Base-by-base conservation (phyloP, 805 yeast genomes). In the Monosporozyma yasuniensis region DNA sequence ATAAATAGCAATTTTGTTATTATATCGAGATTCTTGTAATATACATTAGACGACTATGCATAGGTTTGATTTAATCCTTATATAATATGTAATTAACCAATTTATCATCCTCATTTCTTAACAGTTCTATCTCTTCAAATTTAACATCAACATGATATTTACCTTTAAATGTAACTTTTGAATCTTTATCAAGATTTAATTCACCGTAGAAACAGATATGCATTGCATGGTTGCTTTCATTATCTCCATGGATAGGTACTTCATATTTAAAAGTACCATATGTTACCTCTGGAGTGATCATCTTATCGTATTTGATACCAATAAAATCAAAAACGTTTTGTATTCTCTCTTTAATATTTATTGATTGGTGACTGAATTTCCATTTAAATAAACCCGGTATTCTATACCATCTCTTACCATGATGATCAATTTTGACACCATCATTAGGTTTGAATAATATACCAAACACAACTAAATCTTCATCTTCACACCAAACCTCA, bases 151-250 rank as follows among this genome's bases (percentile, higher is more conserved):
- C 59, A 45, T 65, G 67, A 47, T 56, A 65, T 35, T 60, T 59
- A 9, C 68, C 70, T 42, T 57, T 61, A 52, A 56, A 66, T 5
- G 62, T 56, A 23, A 65, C 52, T 32, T 52, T 37, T 1, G 63
- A 55, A 25, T 58, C 54, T 12, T 54, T 50, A 27, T 54, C 54
- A 22, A 66, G 35, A 19, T 54, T 51, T 44, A 66, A 50, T 47
- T 64, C 64, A 8, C 68, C 68, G 23, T 57, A 44, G 44, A 66
- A 64, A 62, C 64, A 64, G 12, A 66, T 46, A 46, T 62, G 63
- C 55, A 58, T 54, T 11, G 61, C 47, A 46, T 58, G 61, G 23
- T 41, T 39, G 9, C 18, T 9, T 16, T 42, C 30, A 41, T 56
- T 55, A 43, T 56, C 58, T 10, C 54, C 59, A 47, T 49, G 58